phyloP scores from a whole-genome alignment of 306 rosid genomes.

The Quercus engelmannii region DNA sequence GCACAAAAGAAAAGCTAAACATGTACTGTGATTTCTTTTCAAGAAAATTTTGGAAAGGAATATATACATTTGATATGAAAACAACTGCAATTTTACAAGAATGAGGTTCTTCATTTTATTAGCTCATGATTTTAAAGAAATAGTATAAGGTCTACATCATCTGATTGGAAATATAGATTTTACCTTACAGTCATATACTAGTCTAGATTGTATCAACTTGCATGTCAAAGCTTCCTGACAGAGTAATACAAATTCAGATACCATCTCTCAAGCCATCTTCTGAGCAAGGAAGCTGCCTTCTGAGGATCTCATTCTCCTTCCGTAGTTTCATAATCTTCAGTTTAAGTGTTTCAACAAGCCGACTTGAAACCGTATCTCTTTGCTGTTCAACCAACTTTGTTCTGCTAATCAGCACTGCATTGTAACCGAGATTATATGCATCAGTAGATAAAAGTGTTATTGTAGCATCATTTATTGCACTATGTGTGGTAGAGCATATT shows the following conservation, averaged over 20 bases:
- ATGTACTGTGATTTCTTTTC: no score
- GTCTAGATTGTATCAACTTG: neutral
- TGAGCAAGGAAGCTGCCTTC: conserved; percentile 41
- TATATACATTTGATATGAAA: neutral
- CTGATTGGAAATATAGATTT: neutral
- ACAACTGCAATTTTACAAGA: neutral
- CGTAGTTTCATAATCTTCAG: conserved; percentile 61
- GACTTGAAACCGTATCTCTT: conserved; percentile 45
- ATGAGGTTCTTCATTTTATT: neutral
- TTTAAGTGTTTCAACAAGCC: conserved; percentile 65
- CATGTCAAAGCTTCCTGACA: neutral
- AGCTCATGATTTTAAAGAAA: neutral
- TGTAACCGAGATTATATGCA: conserved; percentile 4
- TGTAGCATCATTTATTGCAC: neutral
- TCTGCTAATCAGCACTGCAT: conserved; percentile 60
- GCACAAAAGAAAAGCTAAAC: no score
- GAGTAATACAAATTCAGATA: neutral
- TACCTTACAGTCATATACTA: neutral
- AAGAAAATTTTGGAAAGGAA: neutral
- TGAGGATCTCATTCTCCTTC: conserved; percentile 68
- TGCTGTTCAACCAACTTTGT: conserved; percentile 60
- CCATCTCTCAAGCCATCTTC: conserved; percentile 19
- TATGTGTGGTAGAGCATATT: conserved; percentile 1
- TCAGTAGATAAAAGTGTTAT: neutral
- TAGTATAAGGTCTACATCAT: neutral